These are phyloP conservation scores for Inonotus hispidus DNA, from an alignment of 1,284 basidiomycete genomes.

Conservation along the genomic window DNA sequence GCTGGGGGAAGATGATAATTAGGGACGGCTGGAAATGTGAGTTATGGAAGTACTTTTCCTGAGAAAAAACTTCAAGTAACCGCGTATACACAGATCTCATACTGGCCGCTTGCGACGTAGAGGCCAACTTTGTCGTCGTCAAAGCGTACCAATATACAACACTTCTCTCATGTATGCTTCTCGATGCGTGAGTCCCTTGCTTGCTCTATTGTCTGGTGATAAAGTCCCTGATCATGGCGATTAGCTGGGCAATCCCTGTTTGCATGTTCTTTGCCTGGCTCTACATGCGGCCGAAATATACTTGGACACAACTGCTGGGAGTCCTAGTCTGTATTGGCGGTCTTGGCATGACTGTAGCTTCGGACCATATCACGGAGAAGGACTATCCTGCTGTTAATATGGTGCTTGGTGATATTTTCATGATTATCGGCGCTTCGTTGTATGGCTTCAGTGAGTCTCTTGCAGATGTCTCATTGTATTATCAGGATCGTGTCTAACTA, in stretches of 20 bases:
- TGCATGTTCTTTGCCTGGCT: constrained; percentile 79
- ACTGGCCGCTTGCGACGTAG: constrained; percentile 74
- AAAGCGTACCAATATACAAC: constrained; percentile 86
- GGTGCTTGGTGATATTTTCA: constrained; percentile 80
- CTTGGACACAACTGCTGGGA: constrained; percentile 79
- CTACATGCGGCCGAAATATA: constrained; percentile 74
- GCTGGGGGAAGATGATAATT: constrained; percentile 67
- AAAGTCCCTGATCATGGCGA: constrained; percentile 1
- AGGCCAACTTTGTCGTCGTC: constrained; percentile 80
- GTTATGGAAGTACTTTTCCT: constrained; percentile 23
- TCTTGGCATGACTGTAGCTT: constrained; percentile 70
- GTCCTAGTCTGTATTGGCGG: constrained; percentile 70
- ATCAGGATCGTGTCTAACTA: neutral
- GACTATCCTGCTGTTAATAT: constrained; percentile 58
- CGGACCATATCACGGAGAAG: constrained; percentile 67
- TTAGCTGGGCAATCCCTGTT: constrained; percentile 79
- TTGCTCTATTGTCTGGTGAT: neutral
- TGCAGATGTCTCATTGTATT: neutral
- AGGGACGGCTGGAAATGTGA: constrained; percentile 83
- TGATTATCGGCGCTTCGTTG: constrained; percentile 78
- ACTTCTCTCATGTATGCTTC: constrained; percentile 79
- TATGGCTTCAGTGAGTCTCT: constrained; percentile 72
- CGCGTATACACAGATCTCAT: constrained; percentile 52
- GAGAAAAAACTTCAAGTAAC: neutral
- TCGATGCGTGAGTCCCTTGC: constrained; percentile 63